A percentile compares a stretch with the other conserved stretches of the same genome.
Evolutionary conservation across 441 rosid species (phyloP).

Genomic region (Populus tomentosa): DNA sequence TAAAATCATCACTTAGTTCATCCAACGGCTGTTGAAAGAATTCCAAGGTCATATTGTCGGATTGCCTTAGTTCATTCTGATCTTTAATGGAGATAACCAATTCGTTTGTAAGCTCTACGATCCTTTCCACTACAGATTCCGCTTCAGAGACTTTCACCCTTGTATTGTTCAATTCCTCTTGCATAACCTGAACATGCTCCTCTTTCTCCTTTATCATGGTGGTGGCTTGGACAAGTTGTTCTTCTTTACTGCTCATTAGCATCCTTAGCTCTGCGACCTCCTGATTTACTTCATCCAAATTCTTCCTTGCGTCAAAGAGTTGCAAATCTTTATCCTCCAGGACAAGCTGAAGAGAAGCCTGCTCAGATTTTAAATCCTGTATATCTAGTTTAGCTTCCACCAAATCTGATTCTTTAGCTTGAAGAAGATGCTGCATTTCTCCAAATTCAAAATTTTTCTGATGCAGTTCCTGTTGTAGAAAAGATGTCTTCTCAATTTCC

Average conservation of each 20-base stretch:
- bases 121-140: constrained; percentile 53
- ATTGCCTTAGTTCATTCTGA: constrained; percentile 12
- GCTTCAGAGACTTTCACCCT: constrained; percentile 59
- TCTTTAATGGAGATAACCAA: constrained; percentile 45
- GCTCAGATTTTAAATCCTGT: constrained; percentile 67
- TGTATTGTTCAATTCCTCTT: constrained; percentile 48
- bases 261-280: constrained; percentile 60
- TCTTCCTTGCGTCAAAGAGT: constrained; percentile 46
- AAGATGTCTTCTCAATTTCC: constrained; percentile 43
- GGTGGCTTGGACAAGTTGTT: constrained; percentile 55
- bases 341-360: constrained; percentile 53
- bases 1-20: constrained; percentile 31
- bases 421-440: constrained; percentile 49
- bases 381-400: constrained; percentile 87
- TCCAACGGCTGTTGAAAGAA: constrained; percentile 28
- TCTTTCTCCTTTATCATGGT: constrained; percentile 67
- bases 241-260: constrained; percentile 54
- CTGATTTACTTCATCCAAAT: constrained; percentile 50
- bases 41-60: constrained; percentile 19
- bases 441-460: constrained; percentile 45
- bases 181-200: constrained; percentile 43
- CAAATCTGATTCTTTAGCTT: constrained; percentile 55
- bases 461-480: constrained; percentile 45
- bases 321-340: constrained; percentile 67
- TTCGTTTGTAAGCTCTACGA: constrained; percentile 56